Percentiles rank a stretch among this genome's conserved stretches.
Evolutionary conservation across 2,329 filamentous ascomycete species (phyloP).

Genomic region (Penicillium sp.): DNA sequence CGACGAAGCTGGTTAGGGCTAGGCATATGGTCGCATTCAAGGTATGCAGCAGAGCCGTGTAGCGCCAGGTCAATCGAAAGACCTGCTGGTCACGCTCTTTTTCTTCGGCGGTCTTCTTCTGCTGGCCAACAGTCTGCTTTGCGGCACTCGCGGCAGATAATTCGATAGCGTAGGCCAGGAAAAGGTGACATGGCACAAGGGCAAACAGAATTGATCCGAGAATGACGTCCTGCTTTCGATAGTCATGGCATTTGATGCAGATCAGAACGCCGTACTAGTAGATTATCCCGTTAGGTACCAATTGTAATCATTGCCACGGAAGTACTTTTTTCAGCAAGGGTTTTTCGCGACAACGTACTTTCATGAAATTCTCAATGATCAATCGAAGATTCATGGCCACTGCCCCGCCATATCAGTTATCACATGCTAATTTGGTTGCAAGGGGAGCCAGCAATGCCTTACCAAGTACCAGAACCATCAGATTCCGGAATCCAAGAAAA

Average conservation of each 20-base stretch:
- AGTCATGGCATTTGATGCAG: constrained; percentile 87
- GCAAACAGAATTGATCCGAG: constrained; percentile 80
- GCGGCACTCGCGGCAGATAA: constrained; percentile 79
- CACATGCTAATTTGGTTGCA: constrained; percentile 6
- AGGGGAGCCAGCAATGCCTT: constrained; percentile 40
- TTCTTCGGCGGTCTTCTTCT: constrained; percentile 60
- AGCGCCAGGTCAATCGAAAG: constrained; percentile 76
- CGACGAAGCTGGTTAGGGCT: constrained; percentile 76
- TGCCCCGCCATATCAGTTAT: constrained; percentile 40
- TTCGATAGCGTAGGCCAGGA: constrained; percentile 90
- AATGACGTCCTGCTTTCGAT: constrained; percentile 74
- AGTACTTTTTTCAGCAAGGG: background rate
- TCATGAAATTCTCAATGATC: constrained; percentile 96
- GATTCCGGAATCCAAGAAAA: constrained; percentile 90
- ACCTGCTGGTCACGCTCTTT: constrained; percentile 61
- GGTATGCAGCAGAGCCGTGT: constrained; percentile 78
- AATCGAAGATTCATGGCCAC: constrained; percentile 91
- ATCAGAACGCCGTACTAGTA: constrained; percentile 88
- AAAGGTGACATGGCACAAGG: constrained; percentile 85
- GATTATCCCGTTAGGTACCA: background rate
- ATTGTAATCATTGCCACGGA: background rate
- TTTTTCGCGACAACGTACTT: constrained; percentile 56
- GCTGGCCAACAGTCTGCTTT: constrained; percentile 65
- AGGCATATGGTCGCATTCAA: constrained; percentile 83
- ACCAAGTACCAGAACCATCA: constrained; percentile 94